Percentiles rank a stretch among this genome's conserved stretches.
phyloP scores from a whole-genome alignment of 805 yeast genomes.

The Ogataea parapolymorpha region DNA sequence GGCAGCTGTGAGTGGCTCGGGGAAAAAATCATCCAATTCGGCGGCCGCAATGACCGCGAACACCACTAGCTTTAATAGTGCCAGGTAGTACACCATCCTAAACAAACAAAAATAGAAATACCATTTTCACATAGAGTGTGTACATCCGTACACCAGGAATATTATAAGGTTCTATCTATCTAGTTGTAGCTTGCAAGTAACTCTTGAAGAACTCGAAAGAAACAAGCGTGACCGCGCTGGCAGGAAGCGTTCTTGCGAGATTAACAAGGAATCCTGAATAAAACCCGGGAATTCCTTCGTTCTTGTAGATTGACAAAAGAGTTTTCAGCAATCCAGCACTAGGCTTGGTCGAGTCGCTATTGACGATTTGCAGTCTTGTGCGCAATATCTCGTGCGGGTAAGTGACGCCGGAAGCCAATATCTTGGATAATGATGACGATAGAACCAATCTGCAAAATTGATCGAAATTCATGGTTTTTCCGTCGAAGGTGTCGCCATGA shows the following conservation, averaged over 20 bases:
- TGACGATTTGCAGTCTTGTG: slow-evolving; percentile 76
- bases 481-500: slow-evolving; percentile 11
- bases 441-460: slow-evolving; percentile 43
- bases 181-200: slow-evolving; percentile 35
- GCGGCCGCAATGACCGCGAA: not conserved
- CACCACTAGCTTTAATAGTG: not conserved
- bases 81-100: slow-evolving; percentile 2
- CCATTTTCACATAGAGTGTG: not conserved
- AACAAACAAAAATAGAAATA: not conserved
- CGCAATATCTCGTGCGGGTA: slow-evolving; percentile 95
- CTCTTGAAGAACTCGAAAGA: slow-evolving; percentile 80
- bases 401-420: slow-evolving; percentile 83
- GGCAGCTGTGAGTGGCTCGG: slow-evolving; percentile 47
- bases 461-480: slow-evolving; percentile 5
- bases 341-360: slow-evolving; percentile 28
- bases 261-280: slow-evolving; percentile 89
- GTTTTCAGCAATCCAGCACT: slow-evolving; percentile 27
- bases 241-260: slow-evolving; percentile 87
- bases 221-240: slow-evolving; percentile 91
- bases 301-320: slow-evolving; percentile 42
- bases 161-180: not conserved
- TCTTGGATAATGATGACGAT: slow-evolving; percentile 80
- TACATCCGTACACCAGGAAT: slow-evolving; percentile 3
- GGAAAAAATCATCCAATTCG: slow-evolving; percentile 35
- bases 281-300: slow-evolving; percentile 79